These are phyloP conservation scores for Stellera chamaejasme DNA, from an alignment of 345 rosid species.

Conservation along the genomic window DNA sequence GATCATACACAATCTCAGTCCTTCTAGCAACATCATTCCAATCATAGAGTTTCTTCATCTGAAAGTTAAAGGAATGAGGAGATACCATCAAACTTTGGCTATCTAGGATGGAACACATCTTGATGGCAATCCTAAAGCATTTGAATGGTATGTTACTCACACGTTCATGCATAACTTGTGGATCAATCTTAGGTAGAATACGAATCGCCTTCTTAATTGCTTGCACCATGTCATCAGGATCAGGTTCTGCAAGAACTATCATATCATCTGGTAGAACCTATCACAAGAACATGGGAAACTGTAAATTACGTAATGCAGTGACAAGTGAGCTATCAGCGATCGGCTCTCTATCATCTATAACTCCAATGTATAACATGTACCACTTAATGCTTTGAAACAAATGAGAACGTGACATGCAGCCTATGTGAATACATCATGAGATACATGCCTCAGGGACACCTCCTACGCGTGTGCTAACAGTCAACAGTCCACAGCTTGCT, in stretches of 20 bases:
- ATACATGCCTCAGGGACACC: conserved; percentile 92
- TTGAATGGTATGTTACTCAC: conserved; percentile 28
- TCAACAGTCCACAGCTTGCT: conserved; percentile 92
- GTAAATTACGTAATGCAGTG: background rate
- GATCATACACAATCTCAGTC: conserved; percentile 82
- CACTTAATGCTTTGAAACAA: too few species aligned
- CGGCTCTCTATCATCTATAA: background rate
- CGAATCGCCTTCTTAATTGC: conserved; percentile 73
- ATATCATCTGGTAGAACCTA: conserved; percentile 97
- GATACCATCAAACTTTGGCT: background rate
- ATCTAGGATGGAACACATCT: conserved; percentile 1
- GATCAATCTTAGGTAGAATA: conserved; percentile 75
- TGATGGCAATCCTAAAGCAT: background rate
- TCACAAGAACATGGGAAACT: conserved; percentile 2
- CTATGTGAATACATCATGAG: background rate
- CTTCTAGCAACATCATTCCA: conserved; percentile 97
- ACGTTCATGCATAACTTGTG: conserved; percentile 80
- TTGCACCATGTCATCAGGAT: conserved; percentile 84
- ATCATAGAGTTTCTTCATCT: conserved; percentile 82
- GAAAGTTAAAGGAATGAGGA: background rate
- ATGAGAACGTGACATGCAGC: too few species aligned
- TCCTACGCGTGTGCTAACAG: conserved; percentile 93
- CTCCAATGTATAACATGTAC: too few species aligned
- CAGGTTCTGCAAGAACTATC: conserved; percentile 94
- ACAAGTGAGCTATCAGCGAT: too few species aligned